phyloP scores from a whole-genome alignment of 495 filamentous ascomycete species.

The Pseudevernia furfuracea region DNA sequence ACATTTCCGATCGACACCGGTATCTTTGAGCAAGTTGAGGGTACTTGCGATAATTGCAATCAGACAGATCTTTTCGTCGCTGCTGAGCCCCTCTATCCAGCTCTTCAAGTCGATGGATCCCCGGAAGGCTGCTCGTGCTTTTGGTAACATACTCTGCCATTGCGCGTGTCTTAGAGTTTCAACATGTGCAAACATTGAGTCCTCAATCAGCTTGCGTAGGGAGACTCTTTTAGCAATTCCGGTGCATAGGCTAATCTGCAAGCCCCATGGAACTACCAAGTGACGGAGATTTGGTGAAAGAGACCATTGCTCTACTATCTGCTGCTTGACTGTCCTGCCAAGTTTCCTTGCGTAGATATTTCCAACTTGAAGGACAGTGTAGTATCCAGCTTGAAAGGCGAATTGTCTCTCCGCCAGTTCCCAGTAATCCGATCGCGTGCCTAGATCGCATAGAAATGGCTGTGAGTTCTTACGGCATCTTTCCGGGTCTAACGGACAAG shows the following conservation, averaged over 20 bases:
- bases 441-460: not conserved
- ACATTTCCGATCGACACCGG: not conserved
- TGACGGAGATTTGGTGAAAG: not conserved
- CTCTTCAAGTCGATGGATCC: not conserved
- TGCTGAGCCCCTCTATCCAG: not conserved
- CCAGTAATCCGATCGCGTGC: not conserved
- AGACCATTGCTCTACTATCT: not conserved
- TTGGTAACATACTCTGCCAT: not conserved
- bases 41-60: not conserved
- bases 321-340: conserved; percentile 2
- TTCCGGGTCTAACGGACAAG: not conserved
- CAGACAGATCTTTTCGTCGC: not conserved
- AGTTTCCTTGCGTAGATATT: conserved; percentile 1
- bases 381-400: conserved; percentile 3
- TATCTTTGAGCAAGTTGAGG: not conserved
- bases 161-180: not conserved
- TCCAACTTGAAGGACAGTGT: conserved; percentile 1
- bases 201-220: not conserved
- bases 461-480: not conserved
- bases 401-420: not conserved
- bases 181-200: not conserved
- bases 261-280: not conserved
- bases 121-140: not conserved
- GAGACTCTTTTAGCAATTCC: conserved; percentile 4
- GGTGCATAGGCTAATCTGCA: conserved; percentile 10